A percentile compares a stretch with the other conserved stretches of the same genome.
These are phyloP conservation scores for Paxillus involutus DNA, from an alignment of 768 basidiomycete species.

Conservation along the genomic window DNA sequence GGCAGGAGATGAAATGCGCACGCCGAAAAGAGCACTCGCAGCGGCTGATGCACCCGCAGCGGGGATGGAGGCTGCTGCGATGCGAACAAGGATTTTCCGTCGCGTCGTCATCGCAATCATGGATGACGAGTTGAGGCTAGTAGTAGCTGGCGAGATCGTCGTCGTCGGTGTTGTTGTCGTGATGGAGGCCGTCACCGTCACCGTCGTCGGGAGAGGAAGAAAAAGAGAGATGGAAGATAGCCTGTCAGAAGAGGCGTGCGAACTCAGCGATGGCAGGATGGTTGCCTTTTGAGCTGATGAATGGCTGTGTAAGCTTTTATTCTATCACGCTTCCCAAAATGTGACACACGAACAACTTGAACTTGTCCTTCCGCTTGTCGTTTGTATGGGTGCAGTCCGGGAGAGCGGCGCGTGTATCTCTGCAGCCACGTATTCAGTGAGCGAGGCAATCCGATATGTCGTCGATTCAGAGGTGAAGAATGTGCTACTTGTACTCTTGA, in stretches of 20 bases:
- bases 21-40: constrained; percentile 45
- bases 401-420: not conserved
- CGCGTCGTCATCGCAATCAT: constrained; percentile 23
- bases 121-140: not conserved
- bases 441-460: not conserved
- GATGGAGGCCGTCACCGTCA: constrained; percentile 22
- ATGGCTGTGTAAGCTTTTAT: constrained; percentile 25
- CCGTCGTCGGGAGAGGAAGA: constrained; percentile 28
- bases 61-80: constrained; percentile 23
- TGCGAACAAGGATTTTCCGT: constrained; percentile 16
- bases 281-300: constrained; percentile 30
- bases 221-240: constrained; percentile 23
- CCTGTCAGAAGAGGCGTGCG: constrained; percentile 28
- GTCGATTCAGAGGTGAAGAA: too few relatives aligned
- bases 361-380: not conserved
- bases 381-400: not conserved
- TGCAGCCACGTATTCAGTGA: not conserved
- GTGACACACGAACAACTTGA: not conserved
- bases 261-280: constrained; percentile 20
- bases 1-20: constrained; percentile 68
- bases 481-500: not conserved
- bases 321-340: not conserved
- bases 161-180: not conserved
- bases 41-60: constrained; percentile 20
- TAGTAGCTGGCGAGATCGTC: constrained; percentile 6